These are phyloP conservation scores for Trypanosoma brucei DNA, from an alignment of 208 protist genomes.

Conservation along the genomic window DNA sequence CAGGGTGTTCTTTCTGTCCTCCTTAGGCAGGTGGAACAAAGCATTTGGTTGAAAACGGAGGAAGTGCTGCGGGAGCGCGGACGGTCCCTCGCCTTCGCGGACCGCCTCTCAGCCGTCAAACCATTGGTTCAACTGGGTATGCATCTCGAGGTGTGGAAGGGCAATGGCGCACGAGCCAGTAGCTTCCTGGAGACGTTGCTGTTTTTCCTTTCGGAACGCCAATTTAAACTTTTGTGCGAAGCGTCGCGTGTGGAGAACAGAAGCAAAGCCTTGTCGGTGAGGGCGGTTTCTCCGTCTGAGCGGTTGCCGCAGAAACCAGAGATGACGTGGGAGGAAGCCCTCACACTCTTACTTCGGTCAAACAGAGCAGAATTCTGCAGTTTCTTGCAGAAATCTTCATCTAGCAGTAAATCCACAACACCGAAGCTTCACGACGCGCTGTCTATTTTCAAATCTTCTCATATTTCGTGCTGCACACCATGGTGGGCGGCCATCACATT, in stretches of 20 bases:
- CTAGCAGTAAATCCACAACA: not conserved
- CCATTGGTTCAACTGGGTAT: constrained; percentile 17
- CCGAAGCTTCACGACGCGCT: constrained; percentile 4
- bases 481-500: constrained; percentile 7
- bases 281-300: not conserved
- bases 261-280: not conserved
- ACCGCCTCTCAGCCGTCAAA: constrained; percentile 6
- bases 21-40: constrained; percentile 8
- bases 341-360: not conserved
- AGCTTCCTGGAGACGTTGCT: constrained; percentile 6
- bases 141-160: constrained; percentile 5
- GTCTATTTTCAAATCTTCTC: constrained; percentile 7
- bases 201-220: constrained; percentile 16
- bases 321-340: constrained; percentile 10
- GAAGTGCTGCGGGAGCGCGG: not conserved
- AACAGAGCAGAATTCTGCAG: too few species aligned
- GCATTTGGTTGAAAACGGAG: constrained; percentile 7
- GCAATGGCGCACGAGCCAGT: not conserved
- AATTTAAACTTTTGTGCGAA: constrained; percentile 6
- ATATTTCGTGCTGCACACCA: constrained; percentile 5
- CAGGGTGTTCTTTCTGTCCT: not conserved
- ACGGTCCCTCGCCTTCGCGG: not conserved
- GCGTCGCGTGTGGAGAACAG: not conserved
- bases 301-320: not conserved
- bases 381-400: too few species aligned